Evolutionary conservation across 2,329 filamentous ascomycete species (phyloP).

Genomic region (Pochonia chlamydosporia): DNA sequence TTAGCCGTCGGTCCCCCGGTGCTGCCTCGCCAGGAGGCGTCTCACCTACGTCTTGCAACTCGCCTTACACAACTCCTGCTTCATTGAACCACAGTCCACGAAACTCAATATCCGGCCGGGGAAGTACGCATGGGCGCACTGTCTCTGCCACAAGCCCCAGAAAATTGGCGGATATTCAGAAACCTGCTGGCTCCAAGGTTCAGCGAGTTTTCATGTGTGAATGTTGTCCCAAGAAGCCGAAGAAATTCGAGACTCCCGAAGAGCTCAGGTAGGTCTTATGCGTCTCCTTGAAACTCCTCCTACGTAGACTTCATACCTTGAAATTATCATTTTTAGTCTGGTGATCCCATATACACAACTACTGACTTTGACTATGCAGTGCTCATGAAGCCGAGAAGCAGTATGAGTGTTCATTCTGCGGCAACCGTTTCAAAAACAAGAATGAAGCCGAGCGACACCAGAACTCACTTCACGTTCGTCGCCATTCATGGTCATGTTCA

Average conservation of each 20-base stretch:
- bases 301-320: not conserved
- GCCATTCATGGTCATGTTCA: conserved; percentile 95
- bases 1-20: conserved; percentile 40
- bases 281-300: not conserved
- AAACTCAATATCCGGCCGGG: conserved; percentile 35
- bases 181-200: conserved; percentile 40
- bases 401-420: conserved; percentile 87
- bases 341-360: too few species aligned
- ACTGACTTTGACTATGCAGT: too few species aligned
- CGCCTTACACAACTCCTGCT: conserved; percentile 43
- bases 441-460: conserved; percentile 96
- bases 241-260: conserved; percentile 82
- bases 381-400: conserved; percentile 92
- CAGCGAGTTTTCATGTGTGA: conserved; percentile 67
- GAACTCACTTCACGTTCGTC: conserved; percentile 86
- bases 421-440: conserved; percentile 97
- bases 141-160: conserved; percentile 45
- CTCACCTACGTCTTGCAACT: conserved; percentile 44
- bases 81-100: conserved; percentile 45
- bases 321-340: too few species aligned
- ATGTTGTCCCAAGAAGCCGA: conserved; percentile 95
- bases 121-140: conserved; percentile 37
- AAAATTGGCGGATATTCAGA: conserved; percentile 45
- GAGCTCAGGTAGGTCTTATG: conserved; percentile 69
- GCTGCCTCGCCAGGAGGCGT: conserved; percentile 41